Percentiles rank a stretch among this genome's conserved stretches.
phyloP scores from a whole-genome alignment of 371 early-diverging fungal species.

The Mycotypha africana region DNA sequence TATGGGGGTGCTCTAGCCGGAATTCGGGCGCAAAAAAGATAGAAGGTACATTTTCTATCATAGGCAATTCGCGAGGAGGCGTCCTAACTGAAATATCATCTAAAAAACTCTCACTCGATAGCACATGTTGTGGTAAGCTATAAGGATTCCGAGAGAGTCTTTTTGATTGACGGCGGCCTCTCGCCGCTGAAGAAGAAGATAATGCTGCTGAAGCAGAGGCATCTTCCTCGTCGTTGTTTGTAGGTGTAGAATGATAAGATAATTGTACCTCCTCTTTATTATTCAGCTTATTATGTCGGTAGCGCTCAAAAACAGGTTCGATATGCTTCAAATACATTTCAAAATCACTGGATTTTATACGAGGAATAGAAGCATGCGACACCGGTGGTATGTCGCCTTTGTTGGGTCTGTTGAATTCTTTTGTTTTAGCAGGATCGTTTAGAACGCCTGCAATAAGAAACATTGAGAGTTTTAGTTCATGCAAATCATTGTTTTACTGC shows the following conservation, averaged over 20 bases:
- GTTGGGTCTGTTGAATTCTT: slow-evolving; percentile 38
- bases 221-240: neutral
- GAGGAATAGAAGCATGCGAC: slow-evolving; percentile 57
- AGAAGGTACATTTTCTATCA: slow-evolving; percentile 76
- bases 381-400: slow-evolving; percentile 67
- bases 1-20: slow-evolving; percentile 80
- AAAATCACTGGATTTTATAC: slow-evolving; percentile 59
- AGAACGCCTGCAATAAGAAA: slow-evolving; percentile 39
- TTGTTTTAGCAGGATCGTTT: slow-evolving; percentile 53
- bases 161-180: slow-evolving; percentile 10
- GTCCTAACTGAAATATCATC: slow-evolving; percentile 22
- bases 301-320: slow-evolving; percentile 56
- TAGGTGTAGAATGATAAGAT: slow-evolving; percentile 1
- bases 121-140: slow-evolving; percentile 44
- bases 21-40: slow-evolving; percentile 85
- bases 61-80: slow-evolving; percentile 47
- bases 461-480: too few species aligned
- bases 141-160: slow-evolving; percentile 56
- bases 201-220: neutral
- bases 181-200: neutral
- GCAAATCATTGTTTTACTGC: neutral
- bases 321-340: slow-evolving; percentile 60
- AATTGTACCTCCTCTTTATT: slow-evolving; percentile 7
- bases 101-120: slow-evolving; percentile 43
- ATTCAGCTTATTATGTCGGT: slow-evolving; percentile 43